Base-by-base conservation (phyloP, 768 basidiomycete species). In the Kwoniella sp. region DNA sequence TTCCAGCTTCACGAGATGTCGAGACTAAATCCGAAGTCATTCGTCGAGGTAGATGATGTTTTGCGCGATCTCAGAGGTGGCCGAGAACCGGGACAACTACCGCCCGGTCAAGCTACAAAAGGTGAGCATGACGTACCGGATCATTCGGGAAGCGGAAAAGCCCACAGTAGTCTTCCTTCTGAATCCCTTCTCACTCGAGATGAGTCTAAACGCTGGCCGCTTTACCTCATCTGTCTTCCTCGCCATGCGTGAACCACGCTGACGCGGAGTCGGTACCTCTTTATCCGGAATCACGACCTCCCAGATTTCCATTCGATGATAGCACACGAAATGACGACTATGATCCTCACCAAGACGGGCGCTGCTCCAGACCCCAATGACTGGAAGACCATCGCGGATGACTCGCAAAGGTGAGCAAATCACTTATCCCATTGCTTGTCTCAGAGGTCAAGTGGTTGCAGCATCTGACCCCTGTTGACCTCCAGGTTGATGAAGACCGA, bases 41-140 rank as follows among this genome's bases (percentile, higher is more conserved):
- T 71, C 51, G 45, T 66, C 41, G 74, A 75, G 45, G 66, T 71
- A 4, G 71, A 75, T 30, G 60, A 71, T 9, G 17, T 57, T 20
- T n/a, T 73, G 20, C 50, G 50, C 25, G 47, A 34, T 11, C n/a
- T 70, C 7, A 50, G 65, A 28, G 53, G 52, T 13, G 53, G 65
- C 2, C 17, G 23, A 30, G 61, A 65, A 29, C 58, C 62, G 4
- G 29, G 54, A 22, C 74, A 75, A 54, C 61, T 75, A 26, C 74
- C 74, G 4, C 74, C 74, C 2, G 55, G 25, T n/a, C 47, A 60
- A 20, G 34, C 61, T 34, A 38, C 62, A 9, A 61, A 48, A 3
- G 61, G 71, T 69, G 47, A 51, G 71, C 57, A 17, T 29, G 20
- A 26, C 13, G n/a, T 20, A 53, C 3, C 29, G 37, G 7, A 29